Evolutionary conservation across 495 filamentous ascomycete genomes (phyloP).

Genomic region (Glonium stellatum): DNA sequence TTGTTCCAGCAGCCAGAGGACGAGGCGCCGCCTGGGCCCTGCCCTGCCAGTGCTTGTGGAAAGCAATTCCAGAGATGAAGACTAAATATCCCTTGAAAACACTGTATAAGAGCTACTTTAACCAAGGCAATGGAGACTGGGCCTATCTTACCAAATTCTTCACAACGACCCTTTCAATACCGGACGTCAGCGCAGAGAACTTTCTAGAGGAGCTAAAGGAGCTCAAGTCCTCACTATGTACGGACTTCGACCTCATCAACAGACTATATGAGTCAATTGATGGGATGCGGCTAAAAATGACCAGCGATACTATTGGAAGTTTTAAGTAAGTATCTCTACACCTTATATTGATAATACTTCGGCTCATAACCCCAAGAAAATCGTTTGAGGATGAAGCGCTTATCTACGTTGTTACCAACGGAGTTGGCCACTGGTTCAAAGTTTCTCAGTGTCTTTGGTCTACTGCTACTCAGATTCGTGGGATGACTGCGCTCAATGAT

Average conservation of each 20-base stretch:
- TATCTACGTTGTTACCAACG: slow-evolving; percentile 26
- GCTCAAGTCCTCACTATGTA: background rate
- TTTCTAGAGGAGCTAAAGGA: slow-evolving; percentile 14
- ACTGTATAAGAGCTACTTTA: slow-evolving; percentile 16
- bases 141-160: background rate
- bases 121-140: slow-evolving; percentile 3
- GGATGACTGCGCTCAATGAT: slow-evolving; percentile 33
- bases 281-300: slow-evolving; percentile 3
- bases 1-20: background rate
- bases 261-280: slow-evolving; percentile 12
- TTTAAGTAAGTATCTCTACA: background rate
- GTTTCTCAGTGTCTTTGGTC: slow-evolving; percentile 40
- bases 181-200: background rate
- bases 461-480: slow-evolving; percentile 33
- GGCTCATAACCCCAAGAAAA: background rate
- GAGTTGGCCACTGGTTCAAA: slow-evolving; percentile 30
- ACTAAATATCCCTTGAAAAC: slow-evolving; percentile 10
- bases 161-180: background rate
- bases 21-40: slow-evolving; percentile 1
- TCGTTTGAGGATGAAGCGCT: slow-evolving; percentile 29
- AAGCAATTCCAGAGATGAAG: slow-evolving; percentile 17
- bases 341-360: background rate
- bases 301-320: slow-evolving; percentile 11
- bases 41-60: slow-evolving; percentile 14
- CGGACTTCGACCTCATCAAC: slow-evolving; percentile 16